These are phyloP conservation scores for apple (Malus domestica) DNA, from an alignment of 306 rosid species.

Conservation along the genomic window DNA sequence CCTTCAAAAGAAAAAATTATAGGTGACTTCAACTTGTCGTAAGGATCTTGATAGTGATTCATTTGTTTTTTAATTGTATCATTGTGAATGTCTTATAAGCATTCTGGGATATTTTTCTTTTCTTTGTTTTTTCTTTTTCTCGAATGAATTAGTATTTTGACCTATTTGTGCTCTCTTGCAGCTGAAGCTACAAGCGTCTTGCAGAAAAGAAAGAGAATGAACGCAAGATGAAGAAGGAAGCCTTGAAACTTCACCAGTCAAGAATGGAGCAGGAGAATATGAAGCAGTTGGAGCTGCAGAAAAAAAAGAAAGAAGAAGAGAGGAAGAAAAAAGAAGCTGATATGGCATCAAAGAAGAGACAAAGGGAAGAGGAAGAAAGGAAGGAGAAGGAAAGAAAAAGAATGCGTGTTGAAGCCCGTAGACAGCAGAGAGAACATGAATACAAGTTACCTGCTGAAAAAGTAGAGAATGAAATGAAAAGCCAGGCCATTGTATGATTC, in stretches of 20 bases:
- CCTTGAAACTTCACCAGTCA: constrained; percentile 56
- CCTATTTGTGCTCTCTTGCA: constrained; percentile 18
- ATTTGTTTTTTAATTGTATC: not conserved
- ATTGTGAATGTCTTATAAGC: not conserved
- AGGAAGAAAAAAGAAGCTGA: constrained; percentile 64
- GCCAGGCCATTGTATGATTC: constrained; percentile 40
- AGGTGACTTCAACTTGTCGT: not conserved
- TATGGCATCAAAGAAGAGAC: constrained; percentile 75
- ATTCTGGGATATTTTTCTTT: not conserved
- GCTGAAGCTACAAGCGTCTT: constrained; percentile 77
- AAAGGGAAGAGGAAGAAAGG: constrained; percentile 72
- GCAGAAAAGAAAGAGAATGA: constrained; percentile 87
- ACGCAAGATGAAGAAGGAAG: constrained; percentile 84
- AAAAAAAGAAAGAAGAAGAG: constrained; percentile 65
- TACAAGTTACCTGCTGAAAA: constrained; percentile 46
- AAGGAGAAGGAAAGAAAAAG: constrained; percentile 75
- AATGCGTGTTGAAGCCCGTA: constrained; percentile 60
- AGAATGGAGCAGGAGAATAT: constrained; percentile 53
- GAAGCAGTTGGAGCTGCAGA: constrained; percentile 60
- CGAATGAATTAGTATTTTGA: constrained; percentile 9
- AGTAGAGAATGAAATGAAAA: constrained; percentile 33
- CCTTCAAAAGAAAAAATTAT: not conserved
- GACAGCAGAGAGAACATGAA: constrained; percentile 49
- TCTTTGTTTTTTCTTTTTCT: not conserved
- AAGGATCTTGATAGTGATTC: not conserved